phyloP scores from a whole-genome alignment of 75 land plant species.

The Pinus tabuliformis region DNA sequence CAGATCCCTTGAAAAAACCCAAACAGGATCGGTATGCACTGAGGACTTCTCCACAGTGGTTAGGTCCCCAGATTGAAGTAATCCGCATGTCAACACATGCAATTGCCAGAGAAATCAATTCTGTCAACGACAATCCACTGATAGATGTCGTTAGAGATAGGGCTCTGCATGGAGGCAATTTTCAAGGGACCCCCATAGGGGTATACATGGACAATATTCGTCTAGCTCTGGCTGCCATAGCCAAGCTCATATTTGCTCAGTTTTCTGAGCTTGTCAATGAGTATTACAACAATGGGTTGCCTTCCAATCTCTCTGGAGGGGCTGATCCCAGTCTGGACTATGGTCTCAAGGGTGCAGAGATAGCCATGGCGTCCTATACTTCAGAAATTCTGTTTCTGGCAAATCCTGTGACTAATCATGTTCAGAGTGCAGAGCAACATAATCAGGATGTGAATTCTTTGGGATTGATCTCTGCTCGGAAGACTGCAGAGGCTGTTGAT shows the following conservation, averaged over 20 bases:
- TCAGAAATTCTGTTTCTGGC: constrained; percentile 59
- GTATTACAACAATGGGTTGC: constrained; percentile 67
- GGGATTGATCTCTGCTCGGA: constrained; percentile 51
- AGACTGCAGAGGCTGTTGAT: constrained; percentile 59
- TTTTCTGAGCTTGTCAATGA: constrained; percentile 67
- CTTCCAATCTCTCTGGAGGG: constrained; percentile 52
- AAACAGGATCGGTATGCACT: constrained; percentile 88
- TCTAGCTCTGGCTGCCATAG: constrained; percentile 18
- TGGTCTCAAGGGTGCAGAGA: constrained; percentile 67
- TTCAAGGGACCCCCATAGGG: background rate
- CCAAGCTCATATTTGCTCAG: constrained; percentile 61
- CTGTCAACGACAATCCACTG: constrained; percentile 83
- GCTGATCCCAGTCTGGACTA: constrained; percentile 59
- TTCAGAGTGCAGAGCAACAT: constrained; percentile 63
- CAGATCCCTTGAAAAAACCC: constrained; percentile 77
- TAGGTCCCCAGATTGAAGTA: constrained; percentile 82
- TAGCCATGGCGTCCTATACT: constrained; percentile 57
- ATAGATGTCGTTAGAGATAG: constrained; percentile 64
- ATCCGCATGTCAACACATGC: constrained; percentile 66
- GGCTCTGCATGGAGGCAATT: constrained; percentile 15
- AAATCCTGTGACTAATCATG: constrained; percentile 26
- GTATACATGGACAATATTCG: background rate
- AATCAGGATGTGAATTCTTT: constrained; percentile 68
- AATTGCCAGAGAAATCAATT: constrained; percentile 79
- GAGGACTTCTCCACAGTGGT: constrained; percentile 85